phyloP scores from a whole-genome alignment of 371 early-diverging fungal species.

The Mortierella sp. region DNA sequence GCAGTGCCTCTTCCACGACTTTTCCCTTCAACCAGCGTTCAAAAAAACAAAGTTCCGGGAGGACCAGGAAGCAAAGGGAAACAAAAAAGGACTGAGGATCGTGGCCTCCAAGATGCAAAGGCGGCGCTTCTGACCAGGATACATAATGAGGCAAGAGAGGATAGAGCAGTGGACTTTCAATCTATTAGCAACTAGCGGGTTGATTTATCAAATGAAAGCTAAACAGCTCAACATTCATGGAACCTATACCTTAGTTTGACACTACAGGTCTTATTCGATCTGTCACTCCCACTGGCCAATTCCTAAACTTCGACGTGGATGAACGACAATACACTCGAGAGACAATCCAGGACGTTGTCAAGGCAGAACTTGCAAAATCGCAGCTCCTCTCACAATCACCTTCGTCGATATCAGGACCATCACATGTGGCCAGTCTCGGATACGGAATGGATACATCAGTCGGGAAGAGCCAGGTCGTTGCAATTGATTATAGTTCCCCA shows the following conservation, averaged over 20 bases:
- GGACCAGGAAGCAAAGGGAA: not conserved
- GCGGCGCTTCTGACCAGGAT: slow-evolving; percentile 14
- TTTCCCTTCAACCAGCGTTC: slow-evolving; percentile 6
- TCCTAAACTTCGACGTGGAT: slow-evolving; percentile 80
- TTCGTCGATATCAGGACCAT: not conserved
- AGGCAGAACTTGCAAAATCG: slow-evolving; percentile 27
- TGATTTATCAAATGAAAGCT: not conserved
- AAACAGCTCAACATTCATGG: not conserved
- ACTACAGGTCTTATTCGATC: slow-evolving; percentile 58
- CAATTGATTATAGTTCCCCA: slow-evolving; percentile 97
- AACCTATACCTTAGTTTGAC: no score
- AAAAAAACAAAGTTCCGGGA: not conserved
- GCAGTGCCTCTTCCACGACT: slow-evolving; percentile 45
- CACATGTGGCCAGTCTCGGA: slow-evolving; percentile 25
- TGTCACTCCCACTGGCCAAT: slow-evolving; percentile 73
- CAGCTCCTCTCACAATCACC: not conserved
- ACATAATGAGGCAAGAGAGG: slow-evolving; percentile 20
- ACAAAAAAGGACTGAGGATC: not conserved
- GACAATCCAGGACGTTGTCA: slow-evolving; percentile 64
- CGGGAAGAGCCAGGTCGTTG: slow-evolving; percentile 71
- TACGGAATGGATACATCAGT: slow-evolving; percentile 43
- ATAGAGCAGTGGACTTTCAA: not conserved
- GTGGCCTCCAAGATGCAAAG: slow-evolving; percentile 7
- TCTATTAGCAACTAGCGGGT: not conserved
- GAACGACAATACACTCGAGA: slow-evolving; percentile 64